phyloP scores from a whole-genome alignment of 306 rosid genomes.

The Trifolium fragiferum region DNA sequence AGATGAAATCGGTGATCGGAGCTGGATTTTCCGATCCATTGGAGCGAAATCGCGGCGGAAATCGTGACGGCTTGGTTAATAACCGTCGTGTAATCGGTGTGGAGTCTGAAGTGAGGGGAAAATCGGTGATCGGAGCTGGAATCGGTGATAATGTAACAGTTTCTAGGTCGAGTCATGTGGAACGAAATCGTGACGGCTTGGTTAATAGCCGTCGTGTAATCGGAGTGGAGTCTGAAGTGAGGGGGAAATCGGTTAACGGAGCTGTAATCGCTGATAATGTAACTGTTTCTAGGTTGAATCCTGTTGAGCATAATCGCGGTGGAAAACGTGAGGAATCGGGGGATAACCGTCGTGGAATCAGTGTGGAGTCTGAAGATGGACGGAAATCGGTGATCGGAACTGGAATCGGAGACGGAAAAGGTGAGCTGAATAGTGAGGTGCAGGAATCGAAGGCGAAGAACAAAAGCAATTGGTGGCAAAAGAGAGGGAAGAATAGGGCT shows the following conservation, averaged over 20 bases:
- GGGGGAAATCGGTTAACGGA: background rate
- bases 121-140: conserved; percentile 9
- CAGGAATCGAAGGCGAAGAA: background rate
- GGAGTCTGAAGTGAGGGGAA: background rate
- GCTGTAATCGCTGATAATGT: background rate
- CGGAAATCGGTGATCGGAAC: conserved; percentile 14
- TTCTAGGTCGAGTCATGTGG: background rate
- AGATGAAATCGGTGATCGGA: background rate
- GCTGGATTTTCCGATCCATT: background rate
- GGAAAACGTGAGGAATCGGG: conserved; percentile 1
- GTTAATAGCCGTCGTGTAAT: background rate
- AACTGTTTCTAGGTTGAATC: background rate
- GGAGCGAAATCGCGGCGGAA: background rate
- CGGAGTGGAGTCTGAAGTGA: background rate
- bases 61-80: background rate
- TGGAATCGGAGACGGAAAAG: conserved; percentile 1
- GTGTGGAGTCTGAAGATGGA: background rate
- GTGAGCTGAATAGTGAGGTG: conserved; percentile 10
- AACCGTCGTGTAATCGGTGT: background rate
- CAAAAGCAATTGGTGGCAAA: background rate
- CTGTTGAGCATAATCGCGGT: background rate
- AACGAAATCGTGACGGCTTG: background rate
- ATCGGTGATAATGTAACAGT: background rate
- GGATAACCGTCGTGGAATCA: background rate
- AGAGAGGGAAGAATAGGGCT: background rate